A percentile compares a stretch with the other conserved stretches of the same genome.
These are phyloP conservation scores for Peltaster fructicola DNA, from an alignment of 2,329 filamentous ascomycete genomes.

Conservation along the genomic window DNA sequence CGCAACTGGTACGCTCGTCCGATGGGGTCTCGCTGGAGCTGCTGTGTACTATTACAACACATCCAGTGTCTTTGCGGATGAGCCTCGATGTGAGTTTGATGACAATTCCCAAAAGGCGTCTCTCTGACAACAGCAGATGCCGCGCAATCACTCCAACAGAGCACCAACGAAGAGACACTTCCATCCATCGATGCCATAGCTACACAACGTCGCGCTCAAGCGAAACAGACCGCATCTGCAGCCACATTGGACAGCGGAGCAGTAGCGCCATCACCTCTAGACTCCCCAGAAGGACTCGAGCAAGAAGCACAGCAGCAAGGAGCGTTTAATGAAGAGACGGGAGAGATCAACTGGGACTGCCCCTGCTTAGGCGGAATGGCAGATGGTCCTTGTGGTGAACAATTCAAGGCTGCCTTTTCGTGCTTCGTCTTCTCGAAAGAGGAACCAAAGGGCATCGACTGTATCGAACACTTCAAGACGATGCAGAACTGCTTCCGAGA, in stretches of 20 bases:
- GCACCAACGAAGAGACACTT: conserved; percentile 24
- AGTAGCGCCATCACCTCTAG: conserved; percentile 12
- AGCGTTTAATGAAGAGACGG: conserved; percentile 94
- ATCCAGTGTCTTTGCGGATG: conserved; percentile 38
- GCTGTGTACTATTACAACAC: conserved; percentile 92
- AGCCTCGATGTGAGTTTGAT: conserved; percentile 1
- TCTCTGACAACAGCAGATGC: conserved; percentile 11
- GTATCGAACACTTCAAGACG: conserved; percentile 37
- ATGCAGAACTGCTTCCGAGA: conserved; percentile 96
- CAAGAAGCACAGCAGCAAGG: conserved; percentile 73
- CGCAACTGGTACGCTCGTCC: too few species aligned
- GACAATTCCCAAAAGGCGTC: background rate
- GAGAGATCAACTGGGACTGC: conserved; percentile 99
- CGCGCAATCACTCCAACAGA: conserved; percentile 21
- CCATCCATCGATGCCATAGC: conserved; percentile 28
- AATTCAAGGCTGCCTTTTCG: conserved; percentile 91
- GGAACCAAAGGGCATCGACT: conserved; percentile 55
- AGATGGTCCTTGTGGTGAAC: conserved; percentile 80
- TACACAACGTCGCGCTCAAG: conserved; percentile 22
- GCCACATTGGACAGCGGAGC: conserved; percentile 9
- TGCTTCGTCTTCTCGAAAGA: conserved; percentile 93
- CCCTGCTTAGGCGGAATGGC: conserved; percentile 96
- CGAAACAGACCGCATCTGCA: conserved; percentile 10
- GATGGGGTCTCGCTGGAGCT: conserved; percentile 60
- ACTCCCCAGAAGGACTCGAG: conserved; percentile 43